A percentile compares a stretch with the other conserved stretches of the same genome.
These are phyloP conservation scores for Aschersonia sp. DNA, from an alignment of 2,329 filamentous ascomycete genomes.

Conservation along the genomic window DNA sequence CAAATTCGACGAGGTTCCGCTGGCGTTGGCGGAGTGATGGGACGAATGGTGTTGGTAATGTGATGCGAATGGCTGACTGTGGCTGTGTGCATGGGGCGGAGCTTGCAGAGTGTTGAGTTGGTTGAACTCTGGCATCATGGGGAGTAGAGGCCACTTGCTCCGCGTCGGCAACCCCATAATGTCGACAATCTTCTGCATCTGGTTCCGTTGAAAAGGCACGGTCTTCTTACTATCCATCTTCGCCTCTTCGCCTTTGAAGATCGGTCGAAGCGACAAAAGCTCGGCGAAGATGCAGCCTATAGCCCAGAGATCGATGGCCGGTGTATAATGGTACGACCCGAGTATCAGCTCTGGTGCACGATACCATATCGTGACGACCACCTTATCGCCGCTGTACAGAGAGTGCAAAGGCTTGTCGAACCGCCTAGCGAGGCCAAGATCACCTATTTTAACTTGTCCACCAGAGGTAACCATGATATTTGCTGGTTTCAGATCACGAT, in stretches of 20 bases:
- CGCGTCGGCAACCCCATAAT: conserved; percentile 85
- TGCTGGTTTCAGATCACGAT: conserved; percentile 91
- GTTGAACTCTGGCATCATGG: conserved; percentile 73
- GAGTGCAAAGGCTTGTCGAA: conserved; percentile 91
- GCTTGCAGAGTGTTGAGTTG: conserved; percentile 48
- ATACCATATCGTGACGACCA: conserved; percentile 99
- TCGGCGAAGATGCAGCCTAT: conserved; percentile 97
- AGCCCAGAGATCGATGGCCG: conserved; percentile 94
- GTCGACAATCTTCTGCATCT: conserved; percentile 98
- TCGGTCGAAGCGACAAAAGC: conserved; percentile 74
- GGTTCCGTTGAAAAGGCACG: conserved; percentile 91
- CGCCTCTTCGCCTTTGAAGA: conserved; percentile 97
- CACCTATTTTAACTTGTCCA: conserved; percentile 88
- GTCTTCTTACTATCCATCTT: conserved; percentile 99
- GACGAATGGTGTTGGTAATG: conserved; percentile 14
- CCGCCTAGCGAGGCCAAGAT: conserved; percentile 78
- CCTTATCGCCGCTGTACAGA: conserved; percentile 88
- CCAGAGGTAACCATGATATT: conserved; percentile 95
- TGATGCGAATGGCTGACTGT: conserved; percentile 2
- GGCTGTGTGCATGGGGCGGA: conserved; percentile 27
- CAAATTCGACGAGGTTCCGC: conserved; percentile 32
- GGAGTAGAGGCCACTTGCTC: conserved; percentile 74
- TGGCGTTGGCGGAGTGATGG: conserved; percentile 9
- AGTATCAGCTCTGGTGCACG: conserved; percentile 87
- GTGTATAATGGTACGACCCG: conserved; percentile 89